phyloP scores from a whole-genome alignment of 1,284 basidiomycete genomes.

The Fomes fomentarius region DNA sequence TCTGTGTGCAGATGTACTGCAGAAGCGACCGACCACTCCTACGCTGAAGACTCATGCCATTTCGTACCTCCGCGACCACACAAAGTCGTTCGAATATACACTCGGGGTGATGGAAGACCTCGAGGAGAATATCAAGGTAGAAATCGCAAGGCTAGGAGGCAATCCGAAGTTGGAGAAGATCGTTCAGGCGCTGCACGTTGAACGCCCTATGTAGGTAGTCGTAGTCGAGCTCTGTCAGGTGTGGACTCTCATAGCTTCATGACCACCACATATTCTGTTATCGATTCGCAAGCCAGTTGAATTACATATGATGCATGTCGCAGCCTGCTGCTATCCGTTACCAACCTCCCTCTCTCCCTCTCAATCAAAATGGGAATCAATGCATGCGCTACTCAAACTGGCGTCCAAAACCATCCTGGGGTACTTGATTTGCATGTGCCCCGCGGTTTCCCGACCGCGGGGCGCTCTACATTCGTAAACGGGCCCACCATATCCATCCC shows the following conservation, averaged over 20 bases:
- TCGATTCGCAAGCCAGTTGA: background rate
- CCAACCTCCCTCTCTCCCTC: too few species aligned
- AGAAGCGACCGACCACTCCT: slow-evolving; percentile 82
- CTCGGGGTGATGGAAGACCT: slow-evolving; percentile 59
- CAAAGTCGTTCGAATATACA: slow-evolving; percentile 80
- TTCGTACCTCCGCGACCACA: slow-evolving; percentile 71
- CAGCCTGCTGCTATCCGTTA: background rate
- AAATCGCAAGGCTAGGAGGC: slow-evolving; percentile 63
- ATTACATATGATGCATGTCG: background rate
- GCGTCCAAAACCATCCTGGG: background rate
- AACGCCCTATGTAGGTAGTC: slow-evolving; percentile 1
- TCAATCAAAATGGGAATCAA: too few species aligned
- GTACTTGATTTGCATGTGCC: background rate
- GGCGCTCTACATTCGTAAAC: background rate
- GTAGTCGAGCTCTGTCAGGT: background rate
- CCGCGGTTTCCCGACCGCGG: too few species aligned
- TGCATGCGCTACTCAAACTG: background rate
- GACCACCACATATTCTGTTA: background rate
- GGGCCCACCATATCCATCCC: background rate
- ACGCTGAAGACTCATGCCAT: slow-evolving; percentile 83
- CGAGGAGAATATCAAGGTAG: slow-evolving; percentile 55
- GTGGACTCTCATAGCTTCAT: too few species aligned
- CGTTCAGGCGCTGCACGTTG: slow-evolving; percentile 45
- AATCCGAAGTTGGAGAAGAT: slow-evolving; percentile 52
- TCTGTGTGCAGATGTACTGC: slow-evolving; percentile 75